These are phyloP conservation scores for Sapria himalayana DNA, from an alignment of 345 rosid genomes.

Conservation along the genomic window DNA sequence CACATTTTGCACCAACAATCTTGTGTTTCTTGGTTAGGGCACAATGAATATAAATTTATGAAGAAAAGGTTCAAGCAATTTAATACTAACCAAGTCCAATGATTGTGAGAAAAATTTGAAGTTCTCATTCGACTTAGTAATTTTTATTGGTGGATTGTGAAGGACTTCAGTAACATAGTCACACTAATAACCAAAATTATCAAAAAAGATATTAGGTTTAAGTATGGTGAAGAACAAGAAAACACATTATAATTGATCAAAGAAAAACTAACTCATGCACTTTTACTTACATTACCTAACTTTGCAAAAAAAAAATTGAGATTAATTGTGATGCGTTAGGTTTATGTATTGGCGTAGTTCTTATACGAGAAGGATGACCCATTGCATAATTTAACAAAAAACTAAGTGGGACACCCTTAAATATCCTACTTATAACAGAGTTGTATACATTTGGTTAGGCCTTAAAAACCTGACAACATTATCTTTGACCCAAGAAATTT, in stretches of 20 bases:
- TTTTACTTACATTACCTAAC: neutral
- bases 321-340: slow-evolving; percentile 4
- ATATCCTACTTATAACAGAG: too few species aligned
- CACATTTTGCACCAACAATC: too few species aligned
- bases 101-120: neutral
- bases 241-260: too few species aligned
- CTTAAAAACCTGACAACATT: too few species aligned
- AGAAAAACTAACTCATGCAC: neutral
- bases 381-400: neutral
- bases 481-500: too few species aligned
- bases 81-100: neutral
- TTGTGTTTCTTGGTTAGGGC: too few species aligned
- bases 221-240: neutral
- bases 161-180: neutral
- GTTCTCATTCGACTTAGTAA: neutral
- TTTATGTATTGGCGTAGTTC: neutral
- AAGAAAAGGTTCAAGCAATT: too few species aligned
- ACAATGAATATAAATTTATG: too few species aligned
- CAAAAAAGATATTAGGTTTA: neutral
- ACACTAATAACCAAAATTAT: neutral
- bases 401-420: neutral
- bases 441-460: too few species aligned
- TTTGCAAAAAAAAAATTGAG: neutral
- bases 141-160: neutral
- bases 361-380: neutral